Percentiles rank a stretch among this genome's conserved stretches.
Evolutionary conservation across 2,329 filamentous ascomycete species (phyloP).

Genomic region (Trichoderma sp.): DNA sequence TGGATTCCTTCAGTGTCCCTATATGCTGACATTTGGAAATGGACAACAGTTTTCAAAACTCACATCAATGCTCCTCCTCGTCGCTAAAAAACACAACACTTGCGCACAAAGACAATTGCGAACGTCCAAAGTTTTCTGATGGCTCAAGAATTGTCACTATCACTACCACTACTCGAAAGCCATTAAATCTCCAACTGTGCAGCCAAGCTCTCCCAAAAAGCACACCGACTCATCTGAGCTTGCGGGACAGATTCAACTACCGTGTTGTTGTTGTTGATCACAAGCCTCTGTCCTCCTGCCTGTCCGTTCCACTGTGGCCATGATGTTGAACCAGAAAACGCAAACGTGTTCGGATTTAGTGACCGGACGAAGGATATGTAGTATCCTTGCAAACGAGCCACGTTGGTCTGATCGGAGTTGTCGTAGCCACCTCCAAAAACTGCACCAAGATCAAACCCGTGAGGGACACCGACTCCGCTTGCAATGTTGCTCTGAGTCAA

Average conservation of each 20-base stretch:
- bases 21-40: background rate
- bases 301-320: conserved; percentile 21
- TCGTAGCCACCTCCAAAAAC: conserved; percentile 57
- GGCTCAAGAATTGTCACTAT: background rate
- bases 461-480: conserved; percentile 60
- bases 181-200: conserved; percentile 6
- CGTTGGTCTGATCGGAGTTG: conserved; percentile 43
- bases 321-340: conserved; percentile 8
- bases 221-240: conserved; percentile 12
- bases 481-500: conserved; percentile 39
- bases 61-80: background rate
- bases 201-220: conserved; percentile 17
- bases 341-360: conserved; percentile 65
- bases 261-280: conserved; percentile 20
- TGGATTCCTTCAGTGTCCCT: background rate
- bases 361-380: conserved; percentile 68
- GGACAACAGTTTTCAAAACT: too few relatives aligned
- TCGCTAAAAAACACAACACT: background rate
- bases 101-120: background rate
- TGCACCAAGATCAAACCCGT: conserved; percentile 63
- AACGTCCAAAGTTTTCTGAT: background rate
- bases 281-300: conserved; percentile 2
- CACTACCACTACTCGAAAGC: background rate
- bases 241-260: conserved; percentile 14
- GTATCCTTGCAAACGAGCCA: conserved; percentile 63